phyloP scores from a whole-genome alignment of 1,284 basidiomycete species.

The Exobasidium cylindrosporum region DNA sequence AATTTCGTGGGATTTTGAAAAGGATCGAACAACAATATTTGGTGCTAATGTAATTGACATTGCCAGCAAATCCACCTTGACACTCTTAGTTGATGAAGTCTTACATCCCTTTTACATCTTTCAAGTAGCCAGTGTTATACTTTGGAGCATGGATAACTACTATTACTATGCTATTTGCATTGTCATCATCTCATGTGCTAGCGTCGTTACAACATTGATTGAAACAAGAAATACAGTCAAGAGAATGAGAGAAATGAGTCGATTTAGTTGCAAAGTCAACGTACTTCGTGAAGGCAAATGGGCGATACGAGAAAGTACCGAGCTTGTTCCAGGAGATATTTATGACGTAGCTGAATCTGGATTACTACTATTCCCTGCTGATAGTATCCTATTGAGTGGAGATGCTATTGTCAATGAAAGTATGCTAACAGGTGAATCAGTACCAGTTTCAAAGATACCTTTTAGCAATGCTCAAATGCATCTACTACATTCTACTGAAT shows the following conservation, averaged over 20 bases:
- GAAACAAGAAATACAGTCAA: slow-evolving; percentile 85
- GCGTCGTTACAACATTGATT: slow-evolving; percentile 80
- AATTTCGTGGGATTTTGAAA: slow-evolving; percentile 37
- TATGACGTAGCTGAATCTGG: slow-evolving; percentile 78
- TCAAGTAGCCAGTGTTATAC: slow-evolving; percentile 88
- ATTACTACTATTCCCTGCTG: slow-evolving; percentile 78
- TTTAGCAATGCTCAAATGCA: slow-evolving; percentile 54
- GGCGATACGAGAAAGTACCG: slow-evolving; percentile 65
- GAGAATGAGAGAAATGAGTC: slow-evolving; percentile 95
- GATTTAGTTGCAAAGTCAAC: slow-evolving; percentile 77
- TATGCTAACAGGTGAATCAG: slow-evolving; percentile 95
- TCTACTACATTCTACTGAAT: slow-evolving; percentile 32
- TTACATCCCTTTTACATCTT: slow-evolving; percentile 65
- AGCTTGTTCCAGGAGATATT: slow-evolving; percentile 88
- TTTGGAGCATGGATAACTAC: slow-evolving; percentile 87
- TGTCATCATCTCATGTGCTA: slow-evolving; percentile 81
- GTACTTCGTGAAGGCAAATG: slow-evolving; percentile 67
- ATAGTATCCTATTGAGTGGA: slow-evolving; percentile 85
- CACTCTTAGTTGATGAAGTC: slow-evolving; percentile 74
- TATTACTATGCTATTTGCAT: slow-evolving; percentile 99
- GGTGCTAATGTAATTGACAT: slow-evolving; percentile 88
- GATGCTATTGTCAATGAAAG: slow-evolving; percentile 98
- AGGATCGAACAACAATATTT: slow-evolving; percentile 64
- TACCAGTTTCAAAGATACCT: slow-evolving; percentile 83
- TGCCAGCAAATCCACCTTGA: slow-evolving; percentile 75